Base-by-base conservation (phyloP, 1,139 yeast species). In the Schwanniomyces etchellsii region DNA sequence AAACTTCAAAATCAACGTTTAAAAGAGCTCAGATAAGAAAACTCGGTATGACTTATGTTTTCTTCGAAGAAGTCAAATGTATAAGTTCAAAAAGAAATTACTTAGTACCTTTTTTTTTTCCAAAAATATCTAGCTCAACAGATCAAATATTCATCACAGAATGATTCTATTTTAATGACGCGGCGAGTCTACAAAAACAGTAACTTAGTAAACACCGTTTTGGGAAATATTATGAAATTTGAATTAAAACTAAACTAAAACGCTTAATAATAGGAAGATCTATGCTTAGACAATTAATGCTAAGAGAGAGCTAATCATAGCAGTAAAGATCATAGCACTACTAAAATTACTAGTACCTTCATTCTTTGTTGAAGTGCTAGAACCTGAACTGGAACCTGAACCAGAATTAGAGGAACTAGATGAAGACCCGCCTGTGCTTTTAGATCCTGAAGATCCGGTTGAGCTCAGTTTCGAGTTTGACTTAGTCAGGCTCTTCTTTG, bases 401-500 rank as follows among this genome's bases (percentile, higher is more conserved):
- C 29, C 28, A 18, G 42, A 39, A 14, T 20, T 26, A 9, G 40
- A 35, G 20, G 31, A 13, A 20, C 30, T 28, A 13, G 27, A 18
- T 13, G 44, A 32, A 20, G 36, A 29, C n/a, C 37, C 29, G 12
- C 28, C 22, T 10, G 38, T 28, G 16, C 37, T 28, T 12, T 29
- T 27, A 15, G 45, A 32, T 16, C 43, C 44, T 15, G 40, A 33
- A 16, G 47, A 38, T 7, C 9, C 7, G n/a, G 9, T 18, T 7
- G 21, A 18, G n/a, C 21, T 18, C n/a, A n/a, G n/a, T n/a, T n/a
- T n/a, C n/a, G 21, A 18, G 9, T 18, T 18, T 7, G 21, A 18
- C 20, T 46, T 35, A 29, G 46, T 41, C 13, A 52, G 43, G 14
- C 45, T 36, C 35, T 43, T 42, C 29, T 38, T 33, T 28, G 69